Evolutionary conservation across 768 basidiomycete genomes (phyloP), one percentile per base, ranked within the genome.

Genomic region (Termitomyces sp.): DNA sequence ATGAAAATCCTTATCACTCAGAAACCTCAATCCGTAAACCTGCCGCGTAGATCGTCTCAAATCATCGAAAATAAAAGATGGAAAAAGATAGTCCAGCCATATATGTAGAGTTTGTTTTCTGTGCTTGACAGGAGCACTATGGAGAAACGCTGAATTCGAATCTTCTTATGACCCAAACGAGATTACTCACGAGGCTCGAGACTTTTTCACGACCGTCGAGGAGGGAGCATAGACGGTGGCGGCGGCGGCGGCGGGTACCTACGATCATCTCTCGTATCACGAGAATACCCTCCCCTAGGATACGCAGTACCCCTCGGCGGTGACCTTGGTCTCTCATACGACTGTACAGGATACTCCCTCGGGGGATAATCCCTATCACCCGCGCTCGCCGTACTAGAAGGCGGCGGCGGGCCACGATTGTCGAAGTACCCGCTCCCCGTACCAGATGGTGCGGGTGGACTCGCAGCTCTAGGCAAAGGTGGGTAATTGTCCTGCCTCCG

Each of bases 251-350:
- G 72, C n/a, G 65, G 60, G 51, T 76, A 77, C 64, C 76, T 62
- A 44, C 73, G 60, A 47, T 76, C 75, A 57, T 74, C 76, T 55
- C 75, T 68, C 7, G 66, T 37, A 56, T 73, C 64, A 45, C 51
- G 60, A 48, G 65, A 51, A 57, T 68, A 69, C 20, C 70, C 68
- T 49, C 67, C 63, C 12, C 58, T 57, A 5, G 61, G 52, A 32
- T 67, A 65, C 24, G 45, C 27, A 37, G 44, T 51, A 27, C 66
- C 61, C 26, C 67, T 55, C 10, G 68, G 66, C 48, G 73, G 72
- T 13, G 75, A 73, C 59, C 73, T 67, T 3, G 70, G 66, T 36
- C 78, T 67, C 14, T 77, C 75, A 60, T 79, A 79, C 32, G 76
- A 65, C 24, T 65, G 68, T 37, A 68, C 71, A 26, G 68, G 64